Conservation (phyloP, 2,329 filamentous ascomycete species). For the Mollisiaceae sp. region DNA sequence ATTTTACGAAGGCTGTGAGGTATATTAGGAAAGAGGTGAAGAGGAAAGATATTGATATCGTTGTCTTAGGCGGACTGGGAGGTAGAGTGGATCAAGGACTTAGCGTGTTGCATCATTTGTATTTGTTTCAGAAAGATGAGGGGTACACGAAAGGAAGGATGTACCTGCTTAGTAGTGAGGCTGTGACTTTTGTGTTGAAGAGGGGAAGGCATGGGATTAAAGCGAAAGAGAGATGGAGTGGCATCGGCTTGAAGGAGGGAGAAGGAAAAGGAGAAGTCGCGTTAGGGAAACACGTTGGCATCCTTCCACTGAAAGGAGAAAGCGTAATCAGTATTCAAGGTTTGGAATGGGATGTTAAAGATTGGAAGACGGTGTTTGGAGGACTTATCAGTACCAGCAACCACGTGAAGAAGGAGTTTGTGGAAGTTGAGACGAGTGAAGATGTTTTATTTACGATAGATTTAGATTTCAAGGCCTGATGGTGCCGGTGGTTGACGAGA, state of each 20-base stretch:
- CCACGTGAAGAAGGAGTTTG: conserved; percentile 65
- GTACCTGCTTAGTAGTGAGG: conserved; percentile 82
- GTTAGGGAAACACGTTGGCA: conserved; percentile 75
- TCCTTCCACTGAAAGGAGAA: conserved; percentile 82
- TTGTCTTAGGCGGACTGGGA: conserved; percentile 83
- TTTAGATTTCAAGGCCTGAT: conserved; percentile 25
- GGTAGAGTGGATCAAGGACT: conserved; percentile 93
- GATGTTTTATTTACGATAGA: conserved; percentile 79
- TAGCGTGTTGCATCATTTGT: conserved; percentile 86
- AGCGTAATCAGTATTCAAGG: conserved; percentile 80
- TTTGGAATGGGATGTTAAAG: conserved; percentile 86
- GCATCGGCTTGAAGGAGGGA: conserved; percentile 14
- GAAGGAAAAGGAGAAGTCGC: conserved; percentile 24
- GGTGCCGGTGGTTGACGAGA: neutral
- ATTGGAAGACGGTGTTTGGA: conserved; percentile 81
- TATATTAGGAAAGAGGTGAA: conserved; percentile 53
- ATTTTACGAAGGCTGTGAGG: conserved; percentile 83
- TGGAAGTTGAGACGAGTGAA: conserved; percentile 66
- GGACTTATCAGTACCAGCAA: conserved; percentile 81
- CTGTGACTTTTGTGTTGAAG: conserved; percentile 41
- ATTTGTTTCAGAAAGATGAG: conserved; percentile 60
- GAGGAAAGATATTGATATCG: conserved; percentile 60
- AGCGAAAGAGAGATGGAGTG: conserved; percentile 46
- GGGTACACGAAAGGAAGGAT: conserved; percentile 60
- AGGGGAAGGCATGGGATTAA: conserved; percentile 70